Percentiles rank a stretch among this genome's conserved stretches.
phyloP scores from a whole-genome alignment of 306 rosid species.

The Cyamopsis tetragonoloba region DNA sequence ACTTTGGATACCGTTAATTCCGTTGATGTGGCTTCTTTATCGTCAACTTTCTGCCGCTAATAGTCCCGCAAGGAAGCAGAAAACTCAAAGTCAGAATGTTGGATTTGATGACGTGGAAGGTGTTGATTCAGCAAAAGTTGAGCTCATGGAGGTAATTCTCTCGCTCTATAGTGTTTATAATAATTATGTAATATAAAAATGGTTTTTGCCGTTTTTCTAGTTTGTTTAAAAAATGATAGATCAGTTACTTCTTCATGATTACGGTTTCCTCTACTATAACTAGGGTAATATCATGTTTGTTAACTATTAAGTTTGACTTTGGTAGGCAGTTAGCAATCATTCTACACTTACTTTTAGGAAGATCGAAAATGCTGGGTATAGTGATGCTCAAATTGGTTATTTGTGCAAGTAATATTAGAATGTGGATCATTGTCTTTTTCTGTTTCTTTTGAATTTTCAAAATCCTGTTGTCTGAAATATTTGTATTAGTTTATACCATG shows the following conservation, averaged over 20 bases:
- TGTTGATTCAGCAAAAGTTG: conserved; percentile 87
- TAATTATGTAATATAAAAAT: not conserved
- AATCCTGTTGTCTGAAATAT: not conserved
- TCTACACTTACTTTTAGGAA: not conserved
- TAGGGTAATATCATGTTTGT: not conserved
- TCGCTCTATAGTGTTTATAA: not conserved
- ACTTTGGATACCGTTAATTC: conserved; percentile 89
- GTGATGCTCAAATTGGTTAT: not conserved
- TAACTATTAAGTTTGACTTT: not conserved
- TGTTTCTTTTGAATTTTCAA: not conserved
- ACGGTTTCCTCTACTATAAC: not conserved
- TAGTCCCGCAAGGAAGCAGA: conserved; percentile 83
- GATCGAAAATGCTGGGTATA: not conserved
- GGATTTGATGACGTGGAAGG: conserved; percentile 97
- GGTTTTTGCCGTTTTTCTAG: conserved; percentile 4
- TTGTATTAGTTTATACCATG: not conserved
- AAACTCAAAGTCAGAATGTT: conserved; percentile 54
- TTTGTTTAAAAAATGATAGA: not conserved
- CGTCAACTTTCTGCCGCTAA: conserved; percentile 90
- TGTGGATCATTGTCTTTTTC: not conserved
- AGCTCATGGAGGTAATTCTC: conserved; percentile 85
- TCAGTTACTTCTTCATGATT: not conserved
- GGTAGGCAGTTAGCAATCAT: not conserved
- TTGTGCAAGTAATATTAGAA: not conserved
- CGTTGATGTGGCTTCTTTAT: conserved; percentile 93